Evolutionary conservation across 176 grass and related monocot genomes (phyloP).

Genomic region (Miscanthus lutarioriparius): DNA sequence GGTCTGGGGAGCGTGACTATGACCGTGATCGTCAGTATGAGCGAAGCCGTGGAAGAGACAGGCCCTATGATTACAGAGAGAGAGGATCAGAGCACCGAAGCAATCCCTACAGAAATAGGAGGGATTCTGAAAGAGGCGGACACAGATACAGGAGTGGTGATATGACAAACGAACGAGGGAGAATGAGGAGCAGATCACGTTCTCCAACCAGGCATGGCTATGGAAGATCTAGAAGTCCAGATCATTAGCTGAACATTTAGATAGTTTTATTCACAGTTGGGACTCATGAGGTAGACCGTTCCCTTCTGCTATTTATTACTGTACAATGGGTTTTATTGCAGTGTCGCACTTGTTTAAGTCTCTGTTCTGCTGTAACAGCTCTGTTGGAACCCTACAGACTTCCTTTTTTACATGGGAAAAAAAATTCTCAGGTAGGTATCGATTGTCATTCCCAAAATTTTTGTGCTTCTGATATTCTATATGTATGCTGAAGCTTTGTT

Average conservation of each 20-base stretch:
- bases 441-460: conserved; percentile 43
- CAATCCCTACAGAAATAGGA: conserved; percentile 69
- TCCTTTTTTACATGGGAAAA: conserved; percentile 67
- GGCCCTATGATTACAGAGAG: conserved; percentile 53
- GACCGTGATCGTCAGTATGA: conserved; percentile 52
- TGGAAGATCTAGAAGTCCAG: conserved; percentile 60
- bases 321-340: conserved; percentile 64
- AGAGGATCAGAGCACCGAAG: conserved; percentile 53
- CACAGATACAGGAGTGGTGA: conserved; percentile 58
- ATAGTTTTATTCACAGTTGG: conserved; percentile 65
- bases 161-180: conserved; percentile 37
- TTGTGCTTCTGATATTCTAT: conserved; percentile 40
- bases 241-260: conserved; percentile 59
- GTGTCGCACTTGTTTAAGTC: conserved; percentile 51
- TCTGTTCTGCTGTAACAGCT: conserved; percentile 80
- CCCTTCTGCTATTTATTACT: conserved; percentile 49
- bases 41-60: conserved; percentile 58
- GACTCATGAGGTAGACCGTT: conserved; percentile 82
- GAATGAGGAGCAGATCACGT: conserved; percentile 66
- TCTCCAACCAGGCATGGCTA: conserved; percentile 73
- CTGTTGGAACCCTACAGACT: conserved; percentile 66
- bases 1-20: conserved; percentile 50
- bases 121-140: conserved; percentile 61
- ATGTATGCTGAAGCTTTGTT: conserved; percentile 43
- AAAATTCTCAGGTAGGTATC: conserved; percentile 80